These are phyloP conservation scores for Globisporangium nunn DNA, from an alignment of 352 stramenopile genomes.

Conservation along the genomic window DNA sequence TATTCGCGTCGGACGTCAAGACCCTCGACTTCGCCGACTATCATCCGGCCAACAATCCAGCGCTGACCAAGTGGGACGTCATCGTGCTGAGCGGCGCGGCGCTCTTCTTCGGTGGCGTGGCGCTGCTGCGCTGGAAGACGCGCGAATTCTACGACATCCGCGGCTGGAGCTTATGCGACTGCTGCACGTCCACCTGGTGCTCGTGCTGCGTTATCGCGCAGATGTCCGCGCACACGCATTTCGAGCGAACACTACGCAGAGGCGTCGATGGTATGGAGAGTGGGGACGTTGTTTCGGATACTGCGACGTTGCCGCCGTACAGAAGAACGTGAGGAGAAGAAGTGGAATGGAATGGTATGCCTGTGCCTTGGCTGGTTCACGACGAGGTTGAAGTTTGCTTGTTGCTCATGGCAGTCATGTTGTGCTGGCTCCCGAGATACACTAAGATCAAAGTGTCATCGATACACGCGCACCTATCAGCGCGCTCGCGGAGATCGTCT, in stretches of 20 bases:
- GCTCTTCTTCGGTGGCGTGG: not conserved
- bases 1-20: not conserved
- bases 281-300: not conserved
- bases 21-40: constrained; percentile 1
- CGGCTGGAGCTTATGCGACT: constrained; percentile 11
- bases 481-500: constrained; percentile 2
- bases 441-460: no score
- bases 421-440: no score
- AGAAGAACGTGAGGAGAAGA: no score
- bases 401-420: no score
- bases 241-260: not conserved
- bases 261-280: not conserved
- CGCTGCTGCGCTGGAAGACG: not conserved
- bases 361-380: no score
- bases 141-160: constrained; percentile 10
- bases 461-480: not conserved
- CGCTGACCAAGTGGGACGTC: constrained; percentile 7
- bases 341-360: no score
- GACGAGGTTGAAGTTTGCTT: no score
- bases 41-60: constrained; percentile 24
- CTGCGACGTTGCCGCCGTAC: no score
- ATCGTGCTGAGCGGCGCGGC: constrained; percentile 13
- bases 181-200: constrained; percentile 9
- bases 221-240: constrained; percentile 14
- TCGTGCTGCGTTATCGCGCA: constrained; percentile 15